A percentile compares a stretch with the other conserved stretches of the same genome.
These are phyloP conservation scores for Pythium aristosporum DNA, from an alignment of 352 stramenopile genomes.

Conservation along the genomic window DNA sequence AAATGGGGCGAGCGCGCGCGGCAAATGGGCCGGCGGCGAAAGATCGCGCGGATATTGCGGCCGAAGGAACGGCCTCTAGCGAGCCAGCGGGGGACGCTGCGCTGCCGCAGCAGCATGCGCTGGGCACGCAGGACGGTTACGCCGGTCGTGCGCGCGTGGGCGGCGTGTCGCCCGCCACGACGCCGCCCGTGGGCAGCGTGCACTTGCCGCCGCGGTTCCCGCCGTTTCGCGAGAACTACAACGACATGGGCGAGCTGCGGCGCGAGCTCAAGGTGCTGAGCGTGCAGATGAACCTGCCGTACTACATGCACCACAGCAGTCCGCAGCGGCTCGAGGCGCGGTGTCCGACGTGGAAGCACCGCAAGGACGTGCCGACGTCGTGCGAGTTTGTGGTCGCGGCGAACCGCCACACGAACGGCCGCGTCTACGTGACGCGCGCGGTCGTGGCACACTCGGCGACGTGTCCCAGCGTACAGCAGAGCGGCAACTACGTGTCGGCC, in stretches of 20 bases:
- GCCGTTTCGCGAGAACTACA: conserved; percentile 72
- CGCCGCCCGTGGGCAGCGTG: neutral
- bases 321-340: conserved; percentile 74
- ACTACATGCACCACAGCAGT: conserved; percentile 85
- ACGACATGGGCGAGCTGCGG: conserved; percentile 70
- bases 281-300: conserved; percentile 65
- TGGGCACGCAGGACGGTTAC: conserved; percentile 4
- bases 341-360: conserved; percentile 73
- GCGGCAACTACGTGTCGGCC: conserved; percentile 50
- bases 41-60: conserved; percentile 33
- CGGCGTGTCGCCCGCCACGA: neutral
- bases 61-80: neutral
- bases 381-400: conserved; percentile 77
- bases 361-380: conserved; percentile 42
- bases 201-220: conserved; percentile 36
- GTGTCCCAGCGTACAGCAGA: conserved; percentile 51
- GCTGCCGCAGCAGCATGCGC: neutral
- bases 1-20: conserved; percentile 30
- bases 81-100: neutral
- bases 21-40: conserved; percentile 26
- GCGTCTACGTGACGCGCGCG: conserved; percentile 70
- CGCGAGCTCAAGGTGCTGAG: conserved; percentile 75
- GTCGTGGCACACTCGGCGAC: conserved; percentile 42
- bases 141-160: conserved; percentile 4
- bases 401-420: conserved; percentile 74